phyloP scores from a whole-genome alignment of 192 early-diverging fungal species.

The Funneliformis geosporum region DNA sequence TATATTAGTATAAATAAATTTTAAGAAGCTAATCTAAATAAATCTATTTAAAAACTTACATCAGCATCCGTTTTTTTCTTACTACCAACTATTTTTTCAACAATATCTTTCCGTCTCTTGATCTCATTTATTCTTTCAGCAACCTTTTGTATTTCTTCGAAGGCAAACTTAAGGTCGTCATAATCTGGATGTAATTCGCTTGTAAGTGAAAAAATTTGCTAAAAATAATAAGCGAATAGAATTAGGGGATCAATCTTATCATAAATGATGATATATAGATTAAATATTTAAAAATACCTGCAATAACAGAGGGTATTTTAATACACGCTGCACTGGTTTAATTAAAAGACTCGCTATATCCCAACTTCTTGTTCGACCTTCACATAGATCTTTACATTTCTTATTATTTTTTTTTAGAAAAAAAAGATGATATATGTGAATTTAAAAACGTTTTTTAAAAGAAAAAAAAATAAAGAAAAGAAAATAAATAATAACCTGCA shows the following conservation, averaged over 20 bases:
- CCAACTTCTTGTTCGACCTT: constrained; percentile 84
- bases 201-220: constrained; percentile 61
- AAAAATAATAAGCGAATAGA: constrained; percentile 16
- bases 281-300: constrained; percentile 47
- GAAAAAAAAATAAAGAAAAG: neutral
- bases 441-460: neutral
- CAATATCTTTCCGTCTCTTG: constrained; percentile 84
- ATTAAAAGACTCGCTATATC: constrained; percentile 89
- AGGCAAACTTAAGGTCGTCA: constrained; percentile 51
- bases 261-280: neutral
- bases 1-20: neutral
- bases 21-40: neutral
- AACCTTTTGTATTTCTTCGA: constrained; percentile 58
- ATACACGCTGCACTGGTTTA: constrained; percentile 96
- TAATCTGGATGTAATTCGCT: constrained; percentile 57
- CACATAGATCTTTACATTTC: constrained; percentile 60
- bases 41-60: constrained; percentile 48
- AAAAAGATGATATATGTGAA: neutral
- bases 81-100: constrained; percentile 78
- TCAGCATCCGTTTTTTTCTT: constrained; percentile 68
- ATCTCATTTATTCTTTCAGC: constrained; percentile 85
- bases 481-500: constrained; percentile 45
- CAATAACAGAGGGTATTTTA: constrained; percentile 93
- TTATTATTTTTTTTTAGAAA: constrained; percentile 49
- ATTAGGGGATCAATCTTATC: constrained; percentile 9